Percentiles rank a stretch among this genome's conserved stretches.
These are phyloP conservation scores for Paraleonurus japonicus DNA, from an alignment of 257 asterid genomes.

Conservation along the genomic window DNA sequence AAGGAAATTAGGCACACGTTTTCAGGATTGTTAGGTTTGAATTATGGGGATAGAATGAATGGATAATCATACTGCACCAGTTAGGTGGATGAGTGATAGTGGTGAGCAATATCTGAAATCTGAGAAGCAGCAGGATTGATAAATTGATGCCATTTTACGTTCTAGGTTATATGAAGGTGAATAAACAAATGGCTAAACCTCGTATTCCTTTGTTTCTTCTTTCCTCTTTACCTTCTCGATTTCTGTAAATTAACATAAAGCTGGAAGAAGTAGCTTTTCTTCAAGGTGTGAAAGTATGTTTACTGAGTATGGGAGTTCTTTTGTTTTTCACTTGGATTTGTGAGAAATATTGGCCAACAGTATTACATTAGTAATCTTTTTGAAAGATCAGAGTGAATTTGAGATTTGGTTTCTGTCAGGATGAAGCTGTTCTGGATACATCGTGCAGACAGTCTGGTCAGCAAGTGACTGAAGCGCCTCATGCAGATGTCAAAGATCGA, in stretches of 20 bases:
- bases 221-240: background rate
- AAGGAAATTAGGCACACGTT: background rate
- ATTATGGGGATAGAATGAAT: background rate
- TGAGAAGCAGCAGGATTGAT: background rate
- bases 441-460: background rate
- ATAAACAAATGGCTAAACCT: background rate
- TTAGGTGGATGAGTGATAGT: background rate
- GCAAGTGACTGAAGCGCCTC: constrained; percentile 10
- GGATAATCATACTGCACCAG: background rate
- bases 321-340: background rate
- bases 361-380: background rate
- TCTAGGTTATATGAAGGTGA: background rate
- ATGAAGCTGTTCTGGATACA: constrained; percentile 18
- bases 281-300: background rate
- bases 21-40: background rate
- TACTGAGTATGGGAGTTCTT: background rate
- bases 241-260: background rate
- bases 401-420: constrained; percentile 28
- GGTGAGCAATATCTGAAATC: background rate
- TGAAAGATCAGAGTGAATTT: background rate
- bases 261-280: background rate
- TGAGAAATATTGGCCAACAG: background rate
- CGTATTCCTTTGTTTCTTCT: background rate
- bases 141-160: background rate
- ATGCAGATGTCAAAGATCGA: background rate